phyloP scores from a whole-genome alignment of 257 asterid species.

The Gentiana macrophylla region DNA sequence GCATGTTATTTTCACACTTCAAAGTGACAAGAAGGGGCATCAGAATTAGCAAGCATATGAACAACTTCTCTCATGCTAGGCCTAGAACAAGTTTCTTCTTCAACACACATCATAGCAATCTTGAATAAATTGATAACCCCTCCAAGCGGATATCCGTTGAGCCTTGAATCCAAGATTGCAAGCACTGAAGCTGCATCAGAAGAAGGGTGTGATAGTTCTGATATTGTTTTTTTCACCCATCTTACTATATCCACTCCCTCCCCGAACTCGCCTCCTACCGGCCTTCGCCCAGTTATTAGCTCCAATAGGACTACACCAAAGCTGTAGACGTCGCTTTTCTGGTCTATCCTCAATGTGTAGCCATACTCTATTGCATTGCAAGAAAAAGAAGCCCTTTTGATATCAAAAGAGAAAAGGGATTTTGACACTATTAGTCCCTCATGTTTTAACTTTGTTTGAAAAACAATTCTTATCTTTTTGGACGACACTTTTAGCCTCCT shows the following conservation, averaged over 20 bases:
- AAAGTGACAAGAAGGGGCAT: no score
- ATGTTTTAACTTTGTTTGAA: no score
- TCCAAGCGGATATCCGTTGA: slow-evolving; percentile 39
- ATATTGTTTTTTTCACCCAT: slow-evolving; percentile 49
- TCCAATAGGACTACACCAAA: slow-evolving; percentile 82
- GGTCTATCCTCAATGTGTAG: slow-evolving; percentile 73
- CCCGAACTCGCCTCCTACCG: slow-evolving; percentile 76
- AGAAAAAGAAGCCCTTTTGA: no score
- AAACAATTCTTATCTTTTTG: no score
- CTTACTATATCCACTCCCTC: slow-evolving; percentile 86
- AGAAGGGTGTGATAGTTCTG: slow-evolving; percentile 46
- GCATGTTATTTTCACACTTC: no score
- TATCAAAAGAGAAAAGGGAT: no score
- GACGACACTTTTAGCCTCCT: no score
- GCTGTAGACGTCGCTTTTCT: slow-evolving; percentile 85
- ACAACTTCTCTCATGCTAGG: slow-evolving; percentile 85
- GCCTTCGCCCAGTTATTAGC: slow-evolving; percentile 63
- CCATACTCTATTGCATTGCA: slow-evolving; percentile 53
- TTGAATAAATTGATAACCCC: slow-evolving; percentile 60
- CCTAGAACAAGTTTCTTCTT: slow-evolving; percentile 65
- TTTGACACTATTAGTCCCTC: no score
- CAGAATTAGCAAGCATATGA: slow-evolving; percentile 59
- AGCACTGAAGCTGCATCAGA: slow-evolving; percentile 65
- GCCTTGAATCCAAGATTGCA: slow-evolving; percentile 62
- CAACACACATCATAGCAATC: slow-evolving; percentile 86